These are phyloP conservation scores for Physaria fendleri DNA, from an alignment of 345 rosid species.

Conservation along the genomic window DNA sequence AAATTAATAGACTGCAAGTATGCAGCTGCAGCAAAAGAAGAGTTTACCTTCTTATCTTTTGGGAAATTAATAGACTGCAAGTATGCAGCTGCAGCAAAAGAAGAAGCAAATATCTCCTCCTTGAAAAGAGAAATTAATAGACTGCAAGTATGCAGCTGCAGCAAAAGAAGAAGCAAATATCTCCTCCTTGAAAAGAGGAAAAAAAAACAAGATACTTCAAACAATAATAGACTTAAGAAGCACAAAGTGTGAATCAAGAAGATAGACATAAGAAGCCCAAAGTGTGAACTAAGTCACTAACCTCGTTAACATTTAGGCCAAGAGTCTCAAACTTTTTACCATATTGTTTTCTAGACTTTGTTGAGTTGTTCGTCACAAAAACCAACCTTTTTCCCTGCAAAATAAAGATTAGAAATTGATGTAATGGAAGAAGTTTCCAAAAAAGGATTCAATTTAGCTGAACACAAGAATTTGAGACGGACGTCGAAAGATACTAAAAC, in stretches of 20 bases:
- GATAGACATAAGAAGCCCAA: neutral
- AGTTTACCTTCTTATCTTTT: slow-evolving; percentile 73
- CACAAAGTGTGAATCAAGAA: too few species aligned
- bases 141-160: slow-evolving; percentile 88
- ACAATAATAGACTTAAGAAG: neutral
- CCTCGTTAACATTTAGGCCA: slow-evolving; percentile 79
- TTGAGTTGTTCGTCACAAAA: slow-evolving; percentile 93
- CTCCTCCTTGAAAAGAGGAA: slow-evolving; percentile 96
- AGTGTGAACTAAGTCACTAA: slow-evolving; percentile 19
- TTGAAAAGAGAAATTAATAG: slow-evolving; percentile 92
- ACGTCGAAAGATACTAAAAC: neutral
- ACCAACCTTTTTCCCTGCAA: slow-evolving; percentile 84
- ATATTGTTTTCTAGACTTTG: slow-evolving; percentile 95
- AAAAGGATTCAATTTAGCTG: too few species aligned
- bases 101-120: slow-evolving; percentile 97
- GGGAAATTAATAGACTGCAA: slow-evolving; percentile 87
- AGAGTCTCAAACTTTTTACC: slow-evolving; percentile 93
- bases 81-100: slow-evolving; percentile 96
- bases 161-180: slow-evolving; percentile 96
- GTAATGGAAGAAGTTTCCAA: neutral
- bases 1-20: slow-evolving; percentile 81
- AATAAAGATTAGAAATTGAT: neutral
- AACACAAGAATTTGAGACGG: neutral
- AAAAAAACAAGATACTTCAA: neutral
- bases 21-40: slow-evolving; percentile 73